Evolutionary conservation across 441 rosid genomes (phyloP).

Genomic region (Gossypium lobatum): DNA sequence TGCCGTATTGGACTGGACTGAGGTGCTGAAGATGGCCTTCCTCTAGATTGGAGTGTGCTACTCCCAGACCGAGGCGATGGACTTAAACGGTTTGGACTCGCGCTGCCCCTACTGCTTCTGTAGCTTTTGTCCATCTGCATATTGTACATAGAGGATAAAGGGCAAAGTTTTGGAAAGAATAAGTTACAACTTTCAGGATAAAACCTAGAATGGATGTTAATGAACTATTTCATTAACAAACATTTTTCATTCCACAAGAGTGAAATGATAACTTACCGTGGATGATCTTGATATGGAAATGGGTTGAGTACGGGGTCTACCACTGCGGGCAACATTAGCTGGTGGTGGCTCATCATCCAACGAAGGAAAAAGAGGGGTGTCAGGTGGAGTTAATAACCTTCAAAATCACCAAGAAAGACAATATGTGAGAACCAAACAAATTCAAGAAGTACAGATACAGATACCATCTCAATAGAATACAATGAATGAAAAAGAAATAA

Average conservation of each 20-base stretch:
- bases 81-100: slow-evolving; percentile 94
- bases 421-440: slow-evolving; percentile 28
- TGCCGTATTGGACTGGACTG: slow-evolving; percentile 59
- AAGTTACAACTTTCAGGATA: neutral
- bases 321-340: slow-evolving; percentile 54
- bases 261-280: slow-evolving; percentile 49
- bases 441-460: neutral
- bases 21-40: slow-evolving; percentile 78
- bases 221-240: neutral
- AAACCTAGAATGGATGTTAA: neutral
- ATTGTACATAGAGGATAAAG: neutral
- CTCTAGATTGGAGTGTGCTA: slow-evolving; percentile 65
- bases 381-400: slow-evolving; percentile 98
- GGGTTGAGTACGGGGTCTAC: slow-evolving; percentile 87
- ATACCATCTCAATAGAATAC: slow-evolving; percentile 15
- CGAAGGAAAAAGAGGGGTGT: slow-evolving; percentile 92
- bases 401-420: slow-evolving; percentile 28
- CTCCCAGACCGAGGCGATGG: slow-evolving; percentile 78
- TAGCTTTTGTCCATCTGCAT: slow-evolving; percentile 90
- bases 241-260: slow-evolving; percentile 13
- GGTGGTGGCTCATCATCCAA: slow-evolving; percentile 77
- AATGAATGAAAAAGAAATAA: slow-evolving; percentile 4
- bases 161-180: neutral
- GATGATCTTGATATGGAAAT: slow-evolving; percentile 91
- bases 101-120: slow-evolving; percentile 90